A percentile compares a stretch with the other conserved stretches of the same genome.
phyloP scores from a whole-genome alignment of 768 basidiomycete genomes.

The Crucibulum laeve region DNA sequence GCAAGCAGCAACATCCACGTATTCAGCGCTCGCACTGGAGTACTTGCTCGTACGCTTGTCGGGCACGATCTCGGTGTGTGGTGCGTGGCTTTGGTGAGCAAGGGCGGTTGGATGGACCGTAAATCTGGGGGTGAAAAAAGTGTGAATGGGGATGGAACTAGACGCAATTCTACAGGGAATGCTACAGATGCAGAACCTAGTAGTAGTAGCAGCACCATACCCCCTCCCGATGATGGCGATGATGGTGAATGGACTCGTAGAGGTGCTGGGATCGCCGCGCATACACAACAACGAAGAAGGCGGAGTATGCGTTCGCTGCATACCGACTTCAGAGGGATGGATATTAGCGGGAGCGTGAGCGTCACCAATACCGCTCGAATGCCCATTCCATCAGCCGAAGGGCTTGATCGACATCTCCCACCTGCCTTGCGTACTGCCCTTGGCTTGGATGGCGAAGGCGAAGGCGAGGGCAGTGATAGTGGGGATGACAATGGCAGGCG shows the following conservation, averaged over 20 bases:
- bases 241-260: too few relatives aligned
- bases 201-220: too few relatives aligned
- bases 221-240: too few relatives aligned
- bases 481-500: too few relatives aligned
- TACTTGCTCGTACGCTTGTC: slow-evolving; percentile 68
- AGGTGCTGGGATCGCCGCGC: too few relatives aligned
- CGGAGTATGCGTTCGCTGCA: too few relatives aligned
- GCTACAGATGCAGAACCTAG: slow-evolving; percentile 1
- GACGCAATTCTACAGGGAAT: not conserved
- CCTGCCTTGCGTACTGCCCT: not conserved
- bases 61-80: slow-evolving; percentile 93
- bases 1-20: slow-evolving; percentile 83
- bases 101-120: slow-evolving; percentile 39
- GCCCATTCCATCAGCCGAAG: slow-evolving; percentile 1
- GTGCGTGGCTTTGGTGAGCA: slow-evolving; percentile 77
- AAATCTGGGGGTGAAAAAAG: not conserved
- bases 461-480: too few relatives aligned
- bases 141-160: not conserved
- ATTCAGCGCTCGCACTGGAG: slow-evolving; percentile 76
- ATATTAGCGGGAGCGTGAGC: slow-evolving; percentile 2
- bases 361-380: too few relatives aligned
- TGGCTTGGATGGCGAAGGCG: not conserved
- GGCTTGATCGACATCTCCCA: not conserved
- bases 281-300: too few relatives aligned
- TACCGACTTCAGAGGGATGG: not conserved